A percentile compares a stretch with the other conserved stretches of the same genome.
phyloP scores from a whole-genome alignment of 495 filamentous ascomycete genomes.

The Paragyromitra xinjiangensis region DNA sequence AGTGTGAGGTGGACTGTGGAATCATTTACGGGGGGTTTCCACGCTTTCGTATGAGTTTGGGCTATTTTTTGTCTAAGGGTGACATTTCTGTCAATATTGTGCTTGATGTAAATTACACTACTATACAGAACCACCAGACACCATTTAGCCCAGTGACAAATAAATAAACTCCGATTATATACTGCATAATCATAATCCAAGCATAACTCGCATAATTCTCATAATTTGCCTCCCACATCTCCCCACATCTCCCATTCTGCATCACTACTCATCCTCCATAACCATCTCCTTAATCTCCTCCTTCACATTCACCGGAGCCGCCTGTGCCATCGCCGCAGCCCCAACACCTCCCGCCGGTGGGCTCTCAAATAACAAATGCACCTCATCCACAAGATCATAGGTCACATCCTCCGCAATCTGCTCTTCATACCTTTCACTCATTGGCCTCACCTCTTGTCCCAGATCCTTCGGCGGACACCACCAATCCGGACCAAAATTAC shows the following conservation, averaged over 20 bases:
- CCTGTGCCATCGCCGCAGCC: constrained; percentile 58
- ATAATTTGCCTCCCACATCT: too few species aligned
- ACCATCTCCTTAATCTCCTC: constrained; percentile 71
- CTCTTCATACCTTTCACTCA: constrained; percentile 86
- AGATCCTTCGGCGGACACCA: constrained; percentile 79
- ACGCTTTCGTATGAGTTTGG: too few species aligned
- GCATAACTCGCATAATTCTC: background rate
- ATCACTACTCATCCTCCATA: constrained; percentile 66
- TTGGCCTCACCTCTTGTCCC: constrained; percentile 61
- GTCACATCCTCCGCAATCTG: constrained; percentile 95
- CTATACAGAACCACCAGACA: constrained; percentile 30
- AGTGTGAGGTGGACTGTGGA: background rate
- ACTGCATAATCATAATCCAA: constrained; percentile 3
- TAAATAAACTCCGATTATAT: constrained; percentile 17
- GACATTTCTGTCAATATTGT: background rate
- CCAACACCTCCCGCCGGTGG: constrained; percentile 63
- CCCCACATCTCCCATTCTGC: too few species aligned
- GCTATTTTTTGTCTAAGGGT: background rate
- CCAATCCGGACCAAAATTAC: constrained; percentile 89
- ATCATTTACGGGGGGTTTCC: constrained; percentile 1
- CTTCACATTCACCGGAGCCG: constrained; percentile 59
- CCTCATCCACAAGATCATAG: constrained; percentile 91
- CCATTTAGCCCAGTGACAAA: constrained; percentile 10
- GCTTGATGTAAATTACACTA: constrained; percentile 27
- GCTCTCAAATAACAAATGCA: constrained; percentile 76